Conservation (phyloP, 2,329 filamentous ascomycete genomes). For the Alternaria atra region DNA sequence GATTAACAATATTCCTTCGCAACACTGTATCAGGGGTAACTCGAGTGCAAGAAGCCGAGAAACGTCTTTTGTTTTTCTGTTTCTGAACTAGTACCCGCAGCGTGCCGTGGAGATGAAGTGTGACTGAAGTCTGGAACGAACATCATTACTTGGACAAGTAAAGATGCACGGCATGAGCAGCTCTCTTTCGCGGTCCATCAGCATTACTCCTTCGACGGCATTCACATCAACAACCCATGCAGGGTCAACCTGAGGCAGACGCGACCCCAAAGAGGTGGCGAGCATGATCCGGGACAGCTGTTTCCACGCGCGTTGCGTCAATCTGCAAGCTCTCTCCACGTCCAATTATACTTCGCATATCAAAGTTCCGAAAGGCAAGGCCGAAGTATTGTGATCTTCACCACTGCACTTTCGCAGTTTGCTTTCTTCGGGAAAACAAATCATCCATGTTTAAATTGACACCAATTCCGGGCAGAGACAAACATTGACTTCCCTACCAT, state of each 20-base stretch:
- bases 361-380: conserved; percentile 1
- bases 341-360: conserved; percentile 13
- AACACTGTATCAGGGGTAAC: neutral
- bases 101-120: neutral
- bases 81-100: conserved; percentile 1
- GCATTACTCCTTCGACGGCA: neutral
- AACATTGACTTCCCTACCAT: neutral
- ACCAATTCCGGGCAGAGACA: neutral
- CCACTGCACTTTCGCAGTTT: neutral
- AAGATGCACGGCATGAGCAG: neutral
- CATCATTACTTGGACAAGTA: neutral
- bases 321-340: neutral
- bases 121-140: conserved; percentile 7
- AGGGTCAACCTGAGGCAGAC: conserved; percentile 14
- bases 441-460: neutral
- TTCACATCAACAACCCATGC: neutral
- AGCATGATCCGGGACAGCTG: conserved; percentile 4
- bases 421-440: neutral
- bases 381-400: neutral
- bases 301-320: conserved; percentile 2
- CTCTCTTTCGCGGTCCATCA: neutral
- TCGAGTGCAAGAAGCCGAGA: neutral
- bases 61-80: conserved; percentile 3
- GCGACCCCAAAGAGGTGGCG: neutral
- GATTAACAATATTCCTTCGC: neutral